Evolutionary conservation across 1,284 basidiomycete genomes (phyloP), one percentile per base, ranked within the genome.

Genomic region (Puccinia sorghi): DNA sequence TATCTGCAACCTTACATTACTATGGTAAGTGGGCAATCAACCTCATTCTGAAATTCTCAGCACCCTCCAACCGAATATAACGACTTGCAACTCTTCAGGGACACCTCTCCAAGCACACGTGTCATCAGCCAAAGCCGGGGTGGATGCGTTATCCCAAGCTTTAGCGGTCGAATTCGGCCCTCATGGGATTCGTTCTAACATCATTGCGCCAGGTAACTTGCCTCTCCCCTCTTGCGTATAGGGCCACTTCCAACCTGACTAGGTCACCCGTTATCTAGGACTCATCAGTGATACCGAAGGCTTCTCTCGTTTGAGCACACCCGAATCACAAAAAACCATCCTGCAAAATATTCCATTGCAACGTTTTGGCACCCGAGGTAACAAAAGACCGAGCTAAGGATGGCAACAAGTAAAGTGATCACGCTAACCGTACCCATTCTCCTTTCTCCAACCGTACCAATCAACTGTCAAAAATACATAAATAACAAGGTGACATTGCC

Each of bases 81-180:
- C 32, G 32, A 32, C 32, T 32, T 32, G 32, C 32, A 32, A 32
- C 32, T 32, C 32, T 32, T 52, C 8, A 91, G 92, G 87, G 13
- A 90, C 91, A n/a, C 92, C 93, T 0, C 94, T 90, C 84, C 95
- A 98, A 85, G 92, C 90, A 4, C 95, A 97, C 83, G 93, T 96
- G 8, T 93, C 92, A 27, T 93, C 95, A 15, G 96, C 96, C 25
- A 98, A 98, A 86, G 95, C 95, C 0, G 96, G 89, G 11, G 90
- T 98, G 48, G 95, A 99, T 83, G 93, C 94, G 0, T 86, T 95
- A 5, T 92, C 90, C 76, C 87, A 89, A 11, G 93, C 93, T 2
- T 86, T 97, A 27, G 94, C 95, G 0, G 89, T 97, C 15, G 95
- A 97, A 85, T 93, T 97, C 86, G 95, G 94, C 1, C 95, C 94